Conservation (phyloP, 2,329 filamentous ascomycete species). For the Sporothrix mexicana region DNA sequence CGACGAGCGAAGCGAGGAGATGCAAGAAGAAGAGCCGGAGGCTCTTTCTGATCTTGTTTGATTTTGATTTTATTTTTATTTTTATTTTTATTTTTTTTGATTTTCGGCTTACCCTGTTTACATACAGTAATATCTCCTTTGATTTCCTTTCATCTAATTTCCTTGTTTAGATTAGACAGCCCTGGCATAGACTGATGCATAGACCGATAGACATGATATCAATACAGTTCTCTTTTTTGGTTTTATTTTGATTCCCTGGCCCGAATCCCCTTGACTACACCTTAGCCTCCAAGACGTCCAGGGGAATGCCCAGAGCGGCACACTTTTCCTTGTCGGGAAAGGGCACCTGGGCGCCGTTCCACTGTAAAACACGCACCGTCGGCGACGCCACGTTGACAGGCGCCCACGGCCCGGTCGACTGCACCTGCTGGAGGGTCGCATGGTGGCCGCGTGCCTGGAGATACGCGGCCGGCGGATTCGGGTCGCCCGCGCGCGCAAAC, state of each 20-base stretch:
- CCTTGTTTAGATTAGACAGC: neutral
- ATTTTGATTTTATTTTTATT: neutral
- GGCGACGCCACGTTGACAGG: constrained; percentile 37
- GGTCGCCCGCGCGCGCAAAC: constrained; percentile 45
- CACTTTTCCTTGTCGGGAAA: constrained; percentile 40
- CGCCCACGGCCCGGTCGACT: constrained; percentile 42
- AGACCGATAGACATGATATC: no score
- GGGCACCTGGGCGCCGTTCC: constrained; percentile 40
- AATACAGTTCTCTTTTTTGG: neutral
- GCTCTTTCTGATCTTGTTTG: neutral
- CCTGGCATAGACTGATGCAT: no score
- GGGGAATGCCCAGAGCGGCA: constrained; percentile 38
- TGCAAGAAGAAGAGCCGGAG: neutral
- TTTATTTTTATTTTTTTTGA: neutral
- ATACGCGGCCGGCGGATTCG: constrained; percentile 43
- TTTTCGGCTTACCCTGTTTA: neutral
- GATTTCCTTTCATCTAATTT: neutral
- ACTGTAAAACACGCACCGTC: constrained; percentile 42
- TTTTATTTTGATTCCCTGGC: neutral
- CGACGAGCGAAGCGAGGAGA: neutral
- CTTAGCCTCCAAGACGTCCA: constrained; percentile 36
- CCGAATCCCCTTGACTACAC: neutral
- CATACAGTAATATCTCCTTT: neutral
- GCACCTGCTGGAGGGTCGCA: constrained; percentile 42
- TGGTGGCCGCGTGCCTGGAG: constrained; percentile 43